Evolutionary conservation across 257 asterid genomes (phyloP).

Genomic region (Nicotiana tabacum): DNA sequence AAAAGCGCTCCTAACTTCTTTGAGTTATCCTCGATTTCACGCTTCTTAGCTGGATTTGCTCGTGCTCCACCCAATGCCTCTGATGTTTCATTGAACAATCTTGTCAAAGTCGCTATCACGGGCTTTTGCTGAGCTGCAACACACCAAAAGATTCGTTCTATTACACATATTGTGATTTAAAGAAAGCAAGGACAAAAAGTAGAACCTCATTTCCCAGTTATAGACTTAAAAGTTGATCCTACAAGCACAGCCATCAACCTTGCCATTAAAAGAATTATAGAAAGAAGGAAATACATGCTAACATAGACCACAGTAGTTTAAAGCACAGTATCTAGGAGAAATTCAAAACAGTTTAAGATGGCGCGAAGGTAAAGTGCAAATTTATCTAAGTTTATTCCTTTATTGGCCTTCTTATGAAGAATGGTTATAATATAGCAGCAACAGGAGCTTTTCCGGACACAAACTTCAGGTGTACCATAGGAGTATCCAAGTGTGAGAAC

Average conservation of each 20-base stretch:
- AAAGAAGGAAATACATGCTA: neutral
- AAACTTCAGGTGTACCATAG: neutral
- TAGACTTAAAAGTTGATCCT: neutral
- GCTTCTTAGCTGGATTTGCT: conserved; percentile 86
- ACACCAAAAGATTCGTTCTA: neutral
- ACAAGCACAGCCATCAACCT: neutral
- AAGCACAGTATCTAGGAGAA: neutral
- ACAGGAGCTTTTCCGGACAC: neutral
- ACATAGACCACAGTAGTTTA: neutral
- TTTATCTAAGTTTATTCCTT: neutral
- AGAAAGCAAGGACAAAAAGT: neutral
- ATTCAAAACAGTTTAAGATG: neutral
- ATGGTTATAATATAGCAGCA: neutral
- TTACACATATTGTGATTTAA: neutral
- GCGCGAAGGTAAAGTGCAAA: neutral
- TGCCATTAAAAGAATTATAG: neutral
- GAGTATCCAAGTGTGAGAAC: neutral
- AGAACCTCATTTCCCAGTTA: neutral
- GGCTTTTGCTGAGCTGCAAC: conserved; percentile 85
- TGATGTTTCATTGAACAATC: conserved; percentile 83
- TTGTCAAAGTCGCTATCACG: conserved; percentile 73
- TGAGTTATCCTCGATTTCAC: conserved; percentile 94
- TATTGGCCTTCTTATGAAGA: neutral
- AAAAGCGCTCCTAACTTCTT: conserved; percentile 81
- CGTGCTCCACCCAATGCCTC: conserved; percentile 88